These are phyloP conservation scores for Arthrobotrys iridis DNA, from an alignment of 2,329 filamentous ascomycete species.

Conservation along the genomic window DNA sequence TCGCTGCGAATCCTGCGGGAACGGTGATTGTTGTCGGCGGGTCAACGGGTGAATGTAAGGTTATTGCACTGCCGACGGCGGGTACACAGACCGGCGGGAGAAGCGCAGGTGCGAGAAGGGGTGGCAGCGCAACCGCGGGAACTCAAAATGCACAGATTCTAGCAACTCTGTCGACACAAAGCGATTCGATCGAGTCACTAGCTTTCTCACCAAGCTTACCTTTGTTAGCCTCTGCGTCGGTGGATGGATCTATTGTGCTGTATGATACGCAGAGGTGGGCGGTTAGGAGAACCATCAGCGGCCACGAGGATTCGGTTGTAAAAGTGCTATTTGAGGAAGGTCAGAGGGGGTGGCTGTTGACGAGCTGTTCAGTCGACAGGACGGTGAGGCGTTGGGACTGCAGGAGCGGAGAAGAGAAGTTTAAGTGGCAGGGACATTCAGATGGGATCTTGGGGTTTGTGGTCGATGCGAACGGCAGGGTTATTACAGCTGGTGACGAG, in stretches of 20 bases:
- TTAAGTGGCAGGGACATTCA: slow-evolving; percentile 90
- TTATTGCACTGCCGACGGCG: slow-evolving; percentile 80
- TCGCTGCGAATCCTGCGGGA: slow-evolving; percentile 82
- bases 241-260: slow-evolving; percentile 81
- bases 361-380: slow-evolving; percentile 90
- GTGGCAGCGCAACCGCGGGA: slow-evolving; percentile 61
- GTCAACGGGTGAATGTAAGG: slow-evolving; percentile 83
- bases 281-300: slow-evolving; percentile 81
- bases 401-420: slow-evolving; percentile 73
- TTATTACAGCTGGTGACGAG: slow-evolving; percentile 48
- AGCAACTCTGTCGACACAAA: slow-evolving; percentile 81
- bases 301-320: slow-evolving; percentile 89
- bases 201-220: slow-evolving; percentile 69
- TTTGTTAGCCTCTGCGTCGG: slow-evolving; percentile 73
- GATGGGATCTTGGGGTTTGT: slow-evolving; percentile 62
- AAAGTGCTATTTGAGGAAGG: slow-evolving; percentile 84
- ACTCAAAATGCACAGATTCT: slow-evolving; percentile 76
- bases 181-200: slow-evolving; percentile 80
- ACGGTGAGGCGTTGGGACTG: slow-evolving; percentile 91
- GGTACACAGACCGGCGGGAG: slow-evolving; percentile 55
- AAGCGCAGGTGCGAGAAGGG: slow-evolving; percentile 61
- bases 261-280: slow-evolving; percentile 87
- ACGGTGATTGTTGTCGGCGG: slow-evolving; percentile 86
- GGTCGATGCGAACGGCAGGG: slow-evolving; percentile 25
- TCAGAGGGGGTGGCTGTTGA: slow-evolving; percentile 75